Evolutionary conservation across 495 filamentous ascomycete species (phyloP), one percentile per base, ranked within the genome.

Genomic region (Hypoxylon lienhwacheense): DNA sequence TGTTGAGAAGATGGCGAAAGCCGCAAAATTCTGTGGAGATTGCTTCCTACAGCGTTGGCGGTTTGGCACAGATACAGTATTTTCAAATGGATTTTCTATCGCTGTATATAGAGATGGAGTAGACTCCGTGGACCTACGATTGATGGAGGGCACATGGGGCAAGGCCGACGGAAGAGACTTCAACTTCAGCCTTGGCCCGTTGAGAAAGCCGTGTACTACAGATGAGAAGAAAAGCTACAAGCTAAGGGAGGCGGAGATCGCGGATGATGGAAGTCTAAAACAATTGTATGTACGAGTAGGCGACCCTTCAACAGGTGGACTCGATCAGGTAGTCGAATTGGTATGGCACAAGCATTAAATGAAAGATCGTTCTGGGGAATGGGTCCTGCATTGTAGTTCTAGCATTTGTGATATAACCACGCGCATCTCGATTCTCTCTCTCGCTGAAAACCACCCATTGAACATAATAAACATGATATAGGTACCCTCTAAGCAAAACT

Each of bases 51-150:
- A 83, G 63, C 77, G 85, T 16, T 86, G 78, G 74, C 70, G 78
- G 32, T 83, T 86, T 46, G 76, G 77, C 20, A 69, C 73, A 44
- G 76, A 86, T 42, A 76, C 77, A 67, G 66, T 87, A 5, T 67
- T 86, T 22, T 77, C 76, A 42, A 85, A 85, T 55, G 85, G 85
- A 10, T 86, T 84, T 61, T 82, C 79, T 5, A 71, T 86, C 29
- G 73, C 77, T 28, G 72, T 71, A 32, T 87, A 85, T 52, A 74
- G 67, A 1, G 72, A 77, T 11, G 77, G 71, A 7, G 47, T 75
- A 36, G 65, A 70, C 15, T 69, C 68, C 2, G 64, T 82, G 32
- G 75, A 85, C 55, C 72, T 87, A 21, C 71, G 74, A 41, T 70
- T 71, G 16, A 73, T 81, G 47, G 84, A 87, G 67, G 81, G 78